Percentiles rank a stretch among this genome's conserved stretches.
Evolutionary conservation across 2,329 filamentous ascomycete species (phyloP).

Genomic region (Colletotrichum sidae): DNA sequence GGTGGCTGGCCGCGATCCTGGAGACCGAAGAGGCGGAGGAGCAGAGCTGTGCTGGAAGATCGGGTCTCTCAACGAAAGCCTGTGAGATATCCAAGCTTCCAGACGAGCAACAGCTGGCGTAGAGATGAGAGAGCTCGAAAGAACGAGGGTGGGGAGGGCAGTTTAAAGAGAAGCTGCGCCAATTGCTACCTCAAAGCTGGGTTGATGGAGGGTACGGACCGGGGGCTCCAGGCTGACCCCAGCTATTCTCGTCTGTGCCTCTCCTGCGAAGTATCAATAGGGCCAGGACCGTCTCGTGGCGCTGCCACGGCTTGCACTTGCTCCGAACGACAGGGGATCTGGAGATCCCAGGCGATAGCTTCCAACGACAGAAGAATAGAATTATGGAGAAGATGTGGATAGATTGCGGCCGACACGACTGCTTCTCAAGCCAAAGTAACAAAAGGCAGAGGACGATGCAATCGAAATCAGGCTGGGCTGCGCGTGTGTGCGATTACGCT

Average conservation of each 20-base stretch:
- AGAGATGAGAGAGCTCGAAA: constrained; percentile 36
- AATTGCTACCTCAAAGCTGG: constrained; percentile 32
- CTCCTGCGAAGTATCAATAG: constrained; percentile 32
- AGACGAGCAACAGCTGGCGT: constrained; percentile 39
- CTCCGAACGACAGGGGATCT: constrained; percentile 18
- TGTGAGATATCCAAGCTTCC: constrained; percentile 41
- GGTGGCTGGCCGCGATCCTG: constrained; percentile 26
- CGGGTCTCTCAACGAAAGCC: constrained; percentile 40
- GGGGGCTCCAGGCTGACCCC: constrained; percentile 40
- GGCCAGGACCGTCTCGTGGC: constrained; percentile 26
- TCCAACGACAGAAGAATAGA: constrained; percentile 16
- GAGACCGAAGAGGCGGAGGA: constrained; percentile 27
- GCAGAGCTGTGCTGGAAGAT: constrained; percentile 37
- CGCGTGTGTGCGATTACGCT: constrained; percentile 31
- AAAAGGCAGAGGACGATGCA: constrained; percentile 4
- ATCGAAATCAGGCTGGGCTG: constrained; percentile 32
- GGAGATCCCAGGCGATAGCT: constrained; percentile 12
- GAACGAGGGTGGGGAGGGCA: constrained; percentile 44
- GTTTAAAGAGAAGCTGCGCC: constrained; percentile 46
- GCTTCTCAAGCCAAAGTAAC: constrained; percentile 10
- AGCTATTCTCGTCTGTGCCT: constrained; percentile 26
- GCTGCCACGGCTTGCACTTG: constrained; percentile 26
- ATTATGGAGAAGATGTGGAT: constrained; percentile 31
- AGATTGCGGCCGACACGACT: constrained; percentile 28
- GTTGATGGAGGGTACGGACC: constrained; percentile 29